Evolutionary conservation across 2,329 filamentous ascomycete genomes (phyloP).

Genomic region (Talaromyces sp.): DNA sequence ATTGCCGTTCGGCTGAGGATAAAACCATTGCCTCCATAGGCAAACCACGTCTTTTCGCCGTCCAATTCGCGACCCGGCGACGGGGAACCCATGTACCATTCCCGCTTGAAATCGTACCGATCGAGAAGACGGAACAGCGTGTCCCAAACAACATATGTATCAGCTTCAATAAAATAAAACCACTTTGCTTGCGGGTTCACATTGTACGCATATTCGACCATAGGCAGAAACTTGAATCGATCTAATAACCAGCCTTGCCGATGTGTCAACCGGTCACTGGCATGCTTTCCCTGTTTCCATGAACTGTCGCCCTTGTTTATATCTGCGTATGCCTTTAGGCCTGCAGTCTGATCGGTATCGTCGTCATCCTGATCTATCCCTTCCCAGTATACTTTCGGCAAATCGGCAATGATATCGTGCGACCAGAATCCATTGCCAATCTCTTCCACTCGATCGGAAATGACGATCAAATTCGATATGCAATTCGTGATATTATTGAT

Average conservation of each 20-base stretch:
- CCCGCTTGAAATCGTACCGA: constrained; percentile 47
- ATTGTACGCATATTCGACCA: constrained; percentile 50
- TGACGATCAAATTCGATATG: constrained; percentile 55
- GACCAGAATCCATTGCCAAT: constrained; percentile 45
- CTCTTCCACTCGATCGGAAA: constrained; percentile 56
- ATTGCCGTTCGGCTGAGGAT: constrained; percentile 51
- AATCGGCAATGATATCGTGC: constrained; percentile 47
- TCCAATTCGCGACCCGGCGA: constrained; percentile 46
- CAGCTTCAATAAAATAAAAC: constrained; percentile 59
- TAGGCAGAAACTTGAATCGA: constrained; percentile 59
- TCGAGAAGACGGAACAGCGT: constrained; percentile 54
- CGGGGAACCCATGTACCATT: constrained; percentile 54
- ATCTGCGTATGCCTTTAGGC: constrained; percentile 41
- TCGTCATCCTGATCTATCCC: neutral
- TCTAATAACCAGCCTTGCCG: constrained; percentile 51
- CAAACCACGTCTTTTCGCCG: constrained; percentile 43
- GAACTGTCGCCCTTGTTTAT: constrained; percentile 23
- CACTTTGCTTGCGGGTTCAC: constrained; percentile 51
- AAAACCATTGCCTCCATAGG: constrained; percentile 54
- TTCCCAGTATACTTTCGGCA: constrained; percentile 36
- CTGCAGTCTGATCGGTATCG: constrained; percentile 36
- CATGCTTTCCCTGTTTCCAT: constrained; percentile 32
- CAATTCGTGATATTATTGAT: constrained; percentile 56
- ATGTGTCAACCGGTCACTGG: constrained; percentile 28
- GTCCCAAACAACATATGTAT: constrained; percentile 56